phyloP scores from a whole-genome alignment of 306 rosid genomes.

The Medicago lupulina region DNA sequence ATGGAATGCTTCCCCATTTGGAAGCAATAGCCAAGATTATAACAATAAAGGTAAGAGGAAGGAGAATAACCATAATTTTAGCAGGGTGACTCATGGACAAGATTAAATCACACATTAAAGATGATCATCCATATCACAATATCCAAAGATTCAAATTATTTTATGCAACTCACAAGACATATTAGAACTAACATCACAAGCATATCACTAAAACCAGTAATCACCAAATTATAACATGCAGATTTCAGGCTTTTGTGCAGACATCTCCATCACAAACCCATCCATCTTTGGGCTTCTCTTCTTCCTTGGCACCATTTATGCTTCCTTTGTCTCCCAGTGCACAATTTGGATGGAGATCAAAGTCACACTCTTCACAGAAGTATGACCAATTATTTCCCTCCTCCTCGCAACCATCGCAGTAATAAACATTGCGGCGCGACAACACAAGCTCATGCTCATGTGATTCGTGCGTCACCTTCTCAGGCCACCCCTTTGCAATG shows the following conservation, averaged over 20 bases:
- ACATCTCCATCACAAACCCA: constrained; percentile 68
- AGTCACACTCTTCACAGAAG: constrained; percentile 65
- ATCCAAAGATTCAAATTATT: constrained; percentile 16
- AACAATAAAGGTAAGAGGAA: neutral
- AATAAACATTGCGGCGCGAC: constrained; percentile 40
- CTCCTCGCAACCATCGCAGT: constrained; percentile 53
- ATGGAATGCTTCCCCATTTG: neutral
- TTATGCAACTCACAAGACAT: neutral
- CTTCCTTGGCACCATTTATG: constrained; percentile 42
- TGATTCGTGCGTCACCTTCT: constrained; percentile 52
- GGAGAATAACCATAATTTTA: neutral
- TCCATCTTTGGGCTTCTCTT: constrained; percentile 47
- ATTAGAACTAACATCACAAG: neutral
- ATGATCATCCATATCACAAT: constrained; percentile 7
- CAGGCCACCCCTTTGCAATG: constrained; percentile 69
- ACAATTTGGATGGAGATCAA: constrained; percentile 73
- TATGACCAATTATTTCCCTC: constrained; percentile 63
- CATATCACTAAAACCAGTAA: neutral
- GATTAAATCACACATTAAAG: neutral
- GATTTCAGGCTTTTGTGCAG: constrained; percentile 53
- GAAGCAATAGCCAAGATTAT: neutral
- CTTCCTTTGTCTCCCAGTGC: constrained; percentile 48
- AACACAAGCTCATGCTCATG: constrained; percentile 69
- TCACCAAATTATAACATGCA: neutral
- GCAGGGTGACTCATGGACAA: neutral